Conservation (phyloP, 805 yeast genomes). For the Candida boleticola region DNA sequence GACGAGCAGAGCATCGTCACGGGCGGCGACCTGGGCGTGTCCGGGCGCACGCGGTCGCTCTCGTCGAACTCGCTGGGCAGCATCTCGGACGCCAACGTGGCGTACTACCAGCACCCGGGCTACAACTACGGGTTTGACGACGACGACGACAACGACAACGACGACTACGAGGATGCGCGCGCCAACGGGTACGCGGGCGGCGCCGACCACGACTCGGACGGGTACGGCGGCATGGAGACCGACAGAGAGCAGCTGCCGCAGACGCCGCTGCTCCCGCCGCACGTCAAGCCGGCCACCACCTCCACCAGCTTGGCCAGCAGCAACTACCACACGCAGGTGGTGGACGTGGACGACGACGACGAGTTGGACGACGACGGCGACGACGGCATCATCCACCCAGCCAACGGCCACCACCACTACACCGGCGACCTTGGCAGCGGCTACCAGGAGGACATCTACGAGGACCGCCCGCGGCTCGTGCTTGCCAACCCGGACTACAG, state of each 20-base stretch:
- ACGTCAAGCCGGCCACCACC: constrained; percentile 9
- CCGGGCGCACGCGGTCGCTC: constrained; percentile 12
- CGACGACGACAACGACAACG: constrained; percentile 10
- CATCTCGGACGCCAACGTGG: constrained; percentile 22
- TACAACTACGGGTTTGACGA: constrained; percentile 28
- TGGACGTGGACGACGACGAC: neutral
- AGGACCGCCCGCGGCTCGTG: constrained; percentile 42
- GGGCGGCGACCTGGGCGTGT: constrained; percentile 9
- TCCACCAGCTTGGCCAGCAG: neutral
- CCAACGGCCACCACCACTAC: neutral
- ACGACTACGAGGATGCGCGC: neutral
- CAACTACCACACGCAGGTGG: neutral
- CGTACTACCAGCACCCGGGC: constrained; percentile 43
- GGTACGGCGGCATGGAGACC: constrained; percentile 4
- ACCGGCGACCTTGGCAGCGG: neutral
- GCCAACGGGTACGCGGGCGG: neutral
- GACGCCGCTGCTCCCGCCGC: too few species aligned
- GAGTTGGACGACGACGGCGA: neutral
- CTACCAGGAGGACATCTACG: constrained; percentile 22
- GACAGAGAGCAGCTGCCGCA: constrained; percentile 1
- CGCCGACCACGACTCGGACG: neutral
- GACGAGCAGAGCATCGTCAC: constrained; percentile 19
- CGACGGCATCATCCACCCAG: neutral
- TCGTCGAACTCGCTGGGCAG: constrained; percentile 28
- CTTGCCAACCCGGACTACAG: constrained; percentile 58